Evolutionary conservation across 768 basidiomycete species (phyloP).

Genomic region (Kwoniella heveanensis): DNA sequence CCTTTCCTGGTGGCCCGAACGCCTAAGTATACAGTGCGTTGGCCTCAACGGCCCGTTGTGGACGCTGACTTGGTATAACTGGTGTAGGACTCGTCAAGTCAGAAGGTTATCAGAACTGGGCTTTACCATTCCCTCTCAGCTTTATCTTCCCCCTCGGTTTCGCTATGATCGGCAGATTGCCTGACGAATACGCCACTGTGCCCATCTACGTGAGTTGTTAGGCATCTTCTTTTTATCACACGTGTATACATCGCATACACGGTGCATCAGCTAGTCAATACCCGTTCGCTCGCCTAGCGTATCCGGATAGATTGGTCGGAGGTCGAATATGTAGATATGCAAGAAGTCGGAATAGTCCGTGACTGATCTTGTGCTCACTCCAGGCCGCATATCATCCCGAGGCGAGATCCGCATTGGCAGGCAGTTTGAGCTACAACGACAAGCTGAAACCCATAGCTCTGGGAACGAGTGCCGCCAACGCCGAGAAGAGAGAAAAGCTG

Average conservation of each 20-base stretch:
- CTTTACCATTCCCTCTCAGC: constrained; percentile 27
- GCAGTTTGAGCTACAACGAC: constrained; percentile 12
- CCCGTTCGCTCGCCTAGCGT: too few species aligned
- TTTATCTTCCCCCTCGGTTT: constrained; percentile 12
- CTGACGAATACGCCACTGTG: constrained; percentile 16
- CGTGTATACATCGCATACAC: too few species aligned
- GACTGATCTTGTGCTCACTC: neutral
- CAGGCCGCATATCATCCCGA: constrained; percentile 12
- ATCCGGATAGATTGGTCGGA: too few species aligned
- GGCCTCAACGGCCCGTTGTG: too few species aligned
- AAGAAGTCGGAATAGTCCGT: too few species aligned
- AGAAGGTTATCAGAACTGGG: constrained; percentile 2
- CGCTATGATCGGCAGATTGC: neutral
- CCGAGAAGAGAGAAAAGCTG: constrained; percentile 18
- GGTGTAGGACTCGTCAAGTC: constrained; percentile 22
- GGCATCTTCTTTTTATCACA: neutral
- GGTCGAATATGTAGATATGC: too few species aligned
- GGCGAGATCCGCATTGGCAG: neutral
- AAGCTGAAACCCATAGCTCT: constrained; percentile 11
- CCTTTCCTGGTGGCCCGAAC: too few species aligned
- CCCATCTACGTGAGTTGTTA: constrained; percentile 27
- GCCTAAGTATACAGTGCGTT: too few species aligned
- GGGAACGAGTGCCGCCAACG: constrained; percentile 20
- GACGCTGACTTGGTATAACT: too few species aligned
- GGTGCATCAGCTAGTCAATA: too few species aligned